phyloP scores from a whole-genome alignment of 2,329 filamentous ascomycete species.

The Fusarium chaquense region DNA sequence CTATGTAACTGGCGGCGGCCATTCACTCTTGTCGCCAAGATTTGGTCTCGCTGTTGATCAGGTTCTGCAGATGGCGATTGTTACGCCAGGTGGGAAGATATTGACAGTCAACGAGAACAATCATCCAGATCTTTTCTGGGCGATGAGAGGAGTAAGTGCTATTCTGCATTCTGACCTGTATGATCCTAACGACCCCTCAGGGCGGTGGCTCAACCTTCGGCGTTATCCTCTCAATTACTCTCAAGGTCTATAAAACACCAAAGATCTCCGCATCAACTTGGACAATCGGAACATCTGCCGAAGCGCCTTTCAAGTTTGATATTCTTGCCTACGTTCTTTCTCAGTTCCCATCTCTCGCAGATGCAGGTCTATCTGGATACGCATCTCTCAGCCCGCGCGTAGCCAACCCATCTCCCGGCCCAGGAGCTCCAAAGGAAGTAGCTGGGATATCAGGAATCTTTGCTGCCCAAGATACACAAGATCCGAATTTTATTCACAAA shows the following conservation, averaged over 20 bases:
- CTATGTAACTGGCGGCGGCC: conserved; percentile 71
- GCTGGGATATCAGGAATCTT: conserved; percentile 53
- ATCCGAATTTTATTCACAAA: conserved; percentile 41
- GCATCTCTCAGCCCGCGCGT: conserved; percentile 54
- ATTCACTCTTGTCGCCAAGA: conserved; percentile 64
- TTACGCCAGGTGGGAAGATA: conserved; percentile 64
- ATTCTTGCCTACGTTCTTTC: conserved; percentile 61
- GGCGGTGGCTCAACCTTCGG: conserved; percentile 72
- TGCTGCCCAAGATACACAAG: conserved; percentile 53
- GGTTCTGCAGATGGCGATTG: conserved; percentile 68
- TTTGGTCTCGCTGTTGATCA: conserved; percentile 74
- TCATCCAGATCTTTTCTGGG: conserved; percentile 73
- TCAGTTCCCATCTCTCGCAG: conserved; percentile 60
- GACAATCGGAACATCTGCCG: conserved; percentile 41
- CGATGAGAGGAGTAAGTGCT: conserved; percentile 65
- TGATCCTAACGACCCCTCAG: conserved; percentile 43
- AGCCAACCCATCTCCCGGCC: conserved; percentile 54
- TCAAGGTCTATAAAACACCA: conserved; percentile 62
- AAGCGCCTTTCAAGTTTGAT: conserved; percentile 57
- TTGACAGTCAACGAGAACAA: conserved; percentile 64
- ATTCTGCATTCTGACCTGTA: fast-evolving
- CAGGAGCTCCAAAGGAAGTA: conserved; percentile 49
- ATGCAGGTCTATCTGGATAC: conserved; percentile 65
- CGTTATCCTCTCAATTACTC: conserved; percentile 68
- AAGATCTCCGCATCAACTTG: conserved; percentile 47